These are phyloP conservation scores for Geotrichum klebahnii DNA, from an alignment of 1,139 yeast species.

Conservation along the genomic window DNA sequence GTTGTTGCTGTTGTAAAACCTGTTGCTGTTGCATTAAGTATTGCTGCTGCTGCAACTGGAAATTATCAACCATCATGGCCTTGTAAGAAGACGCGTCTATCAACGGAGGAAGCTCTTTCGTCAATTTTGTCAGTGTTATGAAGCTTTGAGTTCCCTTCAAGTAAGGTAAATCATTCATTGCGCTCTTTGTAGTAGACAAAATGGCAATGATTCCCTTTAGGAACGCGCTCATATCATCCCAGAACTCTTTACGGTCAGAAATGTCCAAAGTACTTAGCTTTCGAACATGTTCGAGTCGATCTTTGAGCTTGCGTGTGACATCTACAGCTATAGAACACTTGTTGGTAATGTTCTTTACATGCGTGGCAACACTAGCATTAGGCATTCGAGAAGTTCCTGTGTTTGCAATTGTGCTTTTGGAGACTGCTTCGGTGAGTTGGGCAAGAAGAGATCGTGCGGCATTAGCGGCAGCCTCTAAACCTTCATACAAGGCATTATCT, in stretches of 20 bases:
- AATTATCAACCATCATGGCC: constrained; percentile 26
- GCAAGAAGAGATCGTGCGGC: constrained; percentile 78
- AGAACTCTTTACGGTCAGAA: constrained; percentile 61
- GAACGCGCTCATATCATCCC: constrained; percentile 83
- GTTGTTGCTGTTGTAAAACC: constrained; percentile 14
- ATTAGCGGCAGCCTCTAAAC: constrained; percentile 68
- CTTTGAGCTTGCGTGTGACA: constrained; percentile 62
- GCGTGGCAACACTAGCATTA: constrained; percentile 47
- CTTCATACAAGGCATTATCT: constrained; percentile 70
- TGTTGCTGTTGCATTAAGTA: constrained; percentile 15
- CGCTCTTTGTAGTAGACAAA: constrained; percentile 73
- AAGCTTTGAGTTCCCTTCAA: constrained; percentile 76
- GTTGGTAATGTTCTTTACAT: constrained; percentile 70
- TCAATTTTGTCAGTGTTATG: constrained; percentile 77
- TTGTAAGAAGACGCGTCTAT: constrained; percentile 60
- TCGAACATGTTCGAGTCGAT: constrained; percentile 44
- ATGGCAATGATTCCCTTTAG: constrained; percentile 79
- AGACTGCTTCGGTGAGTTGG: constrained; percentile 71
- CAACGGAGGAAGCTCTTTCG: constrained; percentile 83
- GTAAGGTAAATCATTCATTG: constrained; percentile 76
- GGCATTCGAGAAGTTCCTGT: constrained; percentile 36
- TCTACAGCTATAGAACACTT: constrained; percentile 82
- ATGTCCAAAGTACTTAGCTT: constrained; percentile 28
- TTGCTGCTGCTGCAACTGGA: constrained; percentile 1
- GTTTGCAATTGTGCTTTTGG: constrained; percentile 59